phyloP scores from a whole-genome alignment of 1,139 yeast genomes.

The Diutina mesorugosa region DNA sequence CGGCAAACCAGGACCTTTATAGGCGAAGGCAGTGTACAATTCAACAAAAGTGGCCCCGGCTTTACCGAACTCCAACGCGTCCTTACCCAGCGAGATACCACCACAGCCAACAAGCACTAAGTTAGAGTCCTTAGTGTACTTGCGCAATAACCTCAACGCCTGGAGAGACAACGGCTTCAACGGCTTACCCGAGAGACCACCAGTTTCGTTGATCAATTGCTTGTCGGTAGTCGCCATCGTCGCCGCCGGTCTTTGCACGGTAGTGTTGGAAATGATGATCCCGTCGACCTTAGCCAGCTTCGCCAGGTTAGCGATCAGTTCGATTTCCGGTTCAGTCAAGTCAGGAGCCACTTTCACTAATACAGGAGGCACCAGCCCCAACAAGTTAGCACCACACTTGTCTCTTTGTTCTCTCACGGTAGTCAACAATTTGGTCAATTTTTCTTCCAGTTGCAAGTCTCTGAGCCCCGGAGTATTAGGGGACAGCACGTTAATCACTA shows the following conservation, averaged over 20 bases:
- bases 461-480: conserved; percentile 96
- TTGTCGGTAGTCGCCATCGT: conserved; percentile 34
- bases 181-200: conserved; percentile 92
- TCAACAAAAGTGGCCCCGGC: conserved; percentile 90
- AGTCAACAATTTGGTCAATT: conserved; percentile 51
- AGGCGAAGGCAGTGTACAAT: conserved; percentile 82
- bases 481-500: conserved; percentile 86
- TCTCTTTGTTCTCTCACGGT: conserved; percentile 55
- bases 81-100: conserved; percentile 75
- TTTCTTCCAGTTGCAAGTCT: conserved; percentile 67
- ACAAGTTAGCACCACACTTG: conserved; percentile 21
- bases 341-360: conserved; percentile 93
- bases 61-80: conserved; percentile 80
- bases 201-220: conserved; percentile 41
- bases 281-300: conserved; percentile 76
- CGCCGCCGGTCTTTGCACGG: conserved; percentile 60
- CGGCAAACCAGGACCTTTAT: conserved; percentile 85
- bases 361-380: conserved; percentile 53
- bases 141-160: conserved; percentile 59
- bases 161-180: conserved; percentile 65
- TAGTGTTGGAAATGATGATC: conserved; percentile 84
- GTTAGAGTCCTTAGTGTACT: conserved; percentile 59
- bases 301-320: conserved; percentile 74
- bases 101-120: conserved; percentile 88
- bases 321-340: conserved; percentile 67